Conservation (phyloP, 2,329 filamentous ascomycete species). For the Tolypocladium amazonense region DNA sequence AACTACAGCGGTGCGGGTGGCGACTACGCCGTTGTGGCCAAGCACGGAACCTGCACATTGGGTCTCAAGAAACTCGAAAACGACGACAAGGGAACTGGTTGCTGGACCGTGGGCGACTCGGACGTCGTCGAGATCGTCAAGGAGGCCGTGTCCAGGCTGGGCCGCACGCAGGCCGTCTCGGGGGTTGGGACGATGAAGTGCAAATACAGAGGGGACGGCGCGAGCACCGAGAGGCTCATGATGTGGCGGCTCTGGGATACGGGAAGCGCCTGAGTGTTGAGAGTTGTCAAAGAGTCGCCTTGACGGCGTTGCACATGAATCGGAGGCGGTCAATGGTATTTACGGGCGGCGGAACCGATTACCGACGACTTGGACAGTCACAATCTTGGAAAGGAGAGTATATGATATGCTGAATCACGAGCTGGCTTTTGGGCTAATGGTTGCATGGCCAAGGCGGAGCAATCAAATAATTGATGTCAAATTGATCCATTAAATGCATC, state of each 20-base stretch:
- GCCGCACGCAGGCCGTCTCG: not conserved
- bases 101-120: not conserved
- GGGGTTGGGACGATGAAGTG: not conserved
- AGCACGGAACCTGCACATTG: not conserved
- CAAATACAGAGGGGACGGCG: not conserved
- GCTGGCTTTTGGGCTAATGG: not conserved
- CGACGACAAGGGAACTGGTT: not conserved
- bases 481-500: no score
- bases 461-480: not conserved
- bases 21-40: not conserved
- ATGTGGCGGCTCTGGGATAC: not conserved
- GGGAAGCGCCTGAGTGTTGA: not conserved
- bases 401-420: not conserved
- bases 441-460: not conserved
- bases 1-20: not conserved
- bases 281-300: not conserved
- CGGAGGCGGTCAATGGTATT: not conserved
- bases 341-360: not conserved
- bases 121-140: not conserved
- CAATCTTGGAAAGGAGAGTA: not conserved
- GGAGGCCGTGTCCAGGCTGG: not conserved
- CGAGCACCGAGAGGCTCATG: not conserved
- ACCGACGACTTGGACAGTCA: not conserved
- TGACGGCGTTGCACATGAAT: not conserved
- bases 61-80: not conserved